Conservation (phyloP, 139 green algal species). For the Chlorokybus atmophyticus region DNA sequence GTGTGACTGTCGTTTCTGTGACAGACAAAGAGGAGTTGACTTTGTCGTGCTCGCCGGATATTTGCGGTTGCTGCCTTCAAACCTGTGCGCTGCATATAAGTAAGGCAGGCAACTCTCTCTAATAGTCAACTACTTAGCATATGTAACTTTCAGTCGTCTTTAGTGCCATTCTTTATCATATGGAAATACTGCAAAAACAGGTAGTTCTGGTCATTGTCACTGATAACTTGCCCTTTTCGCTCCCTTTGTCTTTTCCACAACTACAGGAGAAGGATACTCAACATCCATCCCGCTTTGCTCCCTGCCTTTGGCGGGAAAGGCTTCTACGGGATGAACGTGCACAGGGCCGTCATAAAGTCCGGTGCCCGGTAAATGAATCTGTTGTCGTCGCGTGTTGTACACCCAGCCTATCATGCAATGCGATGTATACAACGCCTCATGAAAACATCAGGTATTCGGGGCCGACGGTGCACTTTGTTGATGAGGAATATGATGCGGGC, state of each 20-base stretch:
- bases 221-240: conserved; percentile 1
- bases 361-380: conserved; percentile 44
- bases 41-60: conserved; percentile 87
- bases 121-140: no score
- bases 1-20: no score
- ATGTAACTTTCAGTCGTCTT: no score
- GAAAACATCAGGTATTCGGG: conserved; percentile 50
- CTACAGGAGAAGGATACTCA: no score
- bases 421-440: no score
- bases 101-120: no score
- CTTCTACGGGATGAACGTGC: conserved; percentile 79
- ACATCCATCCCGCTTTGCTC: conserved; percentile 96
- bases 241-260: conserved; percentile 3
- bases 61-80: conserved; percentile 76
- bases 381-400: no score
- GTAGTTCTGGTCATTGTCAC: no score
- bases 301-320: conserved; percentile 92
- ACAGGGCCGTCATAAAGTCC: conserved; percentile 75
- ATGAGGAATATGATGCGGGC: conserved; percentile 90
- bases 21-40: conserved; percentile 41
- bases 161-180: no score
- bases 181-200: no score
- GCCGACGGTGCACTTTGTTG: conserved; percentile 94
- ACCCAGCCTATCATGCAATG: no score
- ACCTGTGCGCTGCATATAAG: conserved; percentile 58